These are phyloP conservation scores for Davidsoniella australis DNA, from an alignment of 2,329 filamentous ascomycete genomes.

Conservation along the genomic window DNA sequence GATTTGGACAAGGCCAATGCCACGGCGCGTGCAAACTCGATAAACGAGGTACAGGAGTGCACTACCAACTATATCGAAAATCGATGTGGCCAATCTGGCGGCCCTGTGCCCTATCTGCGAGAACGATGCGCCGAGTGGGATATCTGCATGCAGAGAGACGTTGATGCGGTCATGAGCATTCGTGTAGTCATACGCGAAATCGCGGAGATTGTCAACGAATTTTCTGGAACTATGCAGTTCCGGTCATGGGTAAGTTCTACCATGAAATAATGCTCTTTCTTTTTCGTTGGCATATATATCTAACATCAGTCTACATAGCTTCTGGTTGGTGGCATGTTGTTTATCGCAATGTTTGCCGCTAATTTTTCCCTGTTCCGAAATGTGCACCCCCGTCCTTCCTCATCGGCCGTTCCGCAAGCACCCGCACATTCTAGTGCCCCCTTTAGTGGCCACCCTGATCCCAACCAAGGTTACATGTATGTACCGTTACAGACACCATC, in stretches of 20 bases:
- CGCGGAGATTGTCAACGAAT: constrained; percentile 84
- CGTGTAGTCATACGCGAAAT: constrained; percentile 74
- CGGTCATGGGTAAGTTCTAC: constrained; percentile 43
- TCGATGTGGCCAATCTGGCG: constrained; percentile 43
- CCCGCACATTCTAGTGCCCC: background rate
- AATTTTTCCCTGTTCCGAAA: constrained; percentile 26
- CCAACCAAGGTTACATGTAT: constrained; percentile 24
- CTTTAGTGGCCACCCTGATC: constrained; percentile 10
- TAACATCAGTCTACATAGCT: constrained; percentile 21
- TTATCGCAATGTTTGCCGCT: constrained; percentile 32
- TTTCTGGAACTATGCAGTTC: constrained; percentile 76
- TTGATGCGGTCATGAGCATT: constrained; percentile 58
- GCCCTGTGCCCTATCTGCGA: constrained; percentile 50
- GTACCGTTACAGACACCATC: constrained; percentile 25
- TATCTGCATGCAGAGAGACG: constrained; percentile 72
- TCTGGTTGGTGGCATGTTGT: constrained; percentile 32
- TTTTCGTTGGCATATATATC: background rate
- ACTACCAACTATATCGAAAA: constrained; percentile 59
- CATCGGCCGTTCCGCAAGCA: constrained; percentile 1
- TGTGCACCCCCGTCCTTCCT: constrained; percentile 1
- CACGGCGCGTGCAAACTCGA: constrained; percentile 48
- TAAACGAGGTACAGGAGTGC: constrained; percentile 60
- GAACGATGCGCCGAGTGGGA: constrained; percentile 65
- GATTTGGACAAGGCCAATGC: constrained; percentile 61
- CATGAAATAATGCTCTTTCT: background rate